phyloP scores from a whole-genome alignment of 805 yeast species.

The Barnettozyma wickerhamii region DNA sequence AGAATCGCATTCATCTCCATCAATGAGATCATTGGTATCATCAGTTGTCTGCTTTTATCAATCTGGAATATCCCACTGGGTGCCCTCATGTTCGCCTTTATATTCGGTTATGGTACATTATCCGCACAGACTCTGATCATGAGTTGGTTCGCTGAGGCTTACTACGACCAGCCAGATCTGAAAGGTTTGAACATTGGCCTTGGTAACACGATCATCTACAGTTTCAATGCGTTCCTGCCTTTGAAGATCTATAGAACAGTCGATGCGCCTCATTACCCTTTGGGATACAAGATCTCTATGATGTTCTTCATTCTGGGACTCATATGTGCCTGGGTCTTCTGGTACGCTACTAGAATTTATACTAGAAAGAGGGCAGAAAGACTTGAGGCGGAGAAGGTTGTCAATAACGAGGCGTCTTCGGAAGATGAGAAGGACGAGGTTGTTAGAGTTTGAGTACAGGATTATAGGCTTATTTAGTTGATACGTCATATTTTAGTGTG shows the following conservation, averaged over 20 bases:
- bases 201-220: constrained; percentile 1
- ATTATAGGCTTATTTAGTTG: no score
- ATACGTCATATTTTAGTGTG: no score
- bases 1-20: neutral
- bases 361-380: neutral
- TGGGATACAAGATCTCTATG: constrained; percentile 3
- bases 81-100: constrained; percentile 1
- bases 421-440: neutral
- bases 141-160: constrained; percentile 6
- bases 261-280: neutral
- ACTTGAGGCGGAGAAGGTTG: neutral
- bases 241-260: neutral
- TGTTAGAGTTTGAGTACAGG: no score
- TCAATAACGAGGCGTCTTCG: neutral
- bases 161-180: constrained; percentile 2
- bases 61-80: constrained; percentile 1
- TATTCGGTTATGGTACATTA: constrained; percentile 1
- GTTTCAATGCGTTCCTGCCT: constrained; percentile 5
- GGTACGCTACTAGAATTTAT: neutral
- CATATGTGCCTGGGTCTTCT: neutral
- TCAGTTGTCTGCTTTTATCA: neutral
- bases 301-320: neutral
- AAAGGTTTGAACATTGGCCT: constrained; percentile 1
- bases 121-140: neutral
- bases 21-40: neutral